Base-by-base conservation (phyloP, 169 alveolate species). In the Plasmodium coatneyi region DNA sequence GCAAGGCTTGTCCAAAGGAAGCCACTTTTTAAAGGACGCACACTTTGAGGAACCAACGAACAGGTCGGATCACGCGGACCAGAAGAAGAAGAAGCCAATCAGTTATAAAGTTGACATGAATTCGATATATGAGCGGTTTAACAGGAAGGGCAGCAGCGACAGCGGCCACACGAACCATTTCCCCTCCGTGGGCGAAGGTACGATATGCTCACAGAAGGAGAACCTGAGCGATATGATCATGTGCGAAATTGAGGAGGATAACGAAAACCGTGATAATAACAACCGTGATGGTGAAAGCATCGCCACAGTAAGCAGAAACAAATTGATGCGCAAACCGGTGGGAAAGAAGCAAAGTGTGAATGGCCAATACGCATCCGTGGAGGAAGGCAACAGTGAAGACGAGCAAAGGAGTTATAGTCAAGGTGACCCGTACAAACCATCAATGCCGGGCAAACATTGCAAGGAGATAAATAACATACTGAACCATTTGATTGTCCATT, bases 401-500 rank as follows among this genome's bases (percentile, higher is more conserved):
- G 74, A 83, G 34, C 56, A 2, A 71, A 56, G 41, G 25, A 71
- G 22, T 6, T 25, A 70, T 71, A 71, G 34, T 41, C 16, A 71
- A 43, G 36, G 14, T 32, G 39, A 19, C 12, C 43, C 5, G 19
- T 49, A 71, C 19, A 16, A 9, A 34, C 5, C 7, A 2, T 16
- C 76, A 82, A 28, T 2, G 6, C 30, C 14, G n/a, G 74, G n/a
- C 14, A 83, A 70, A 70, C 12, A 16, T 22, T 22, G 74, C 12
- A 71, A 43, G 4, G 39, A 6, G 4, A 71, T 12, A 25, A 72
- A 76, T 19, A 71, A 74, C 66, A 52, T 86, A 34, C 66, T 74
- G 32, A 86, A 54, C 46, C 46, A 86, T 86, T 74, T 86, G 41
- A 32, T 86, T 14, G 82, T 86, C 19, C 93, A 86, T 7, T 30